Conservation (phyloP, 140 eudicot species). For the Ambrosia hybrid region DNA sequence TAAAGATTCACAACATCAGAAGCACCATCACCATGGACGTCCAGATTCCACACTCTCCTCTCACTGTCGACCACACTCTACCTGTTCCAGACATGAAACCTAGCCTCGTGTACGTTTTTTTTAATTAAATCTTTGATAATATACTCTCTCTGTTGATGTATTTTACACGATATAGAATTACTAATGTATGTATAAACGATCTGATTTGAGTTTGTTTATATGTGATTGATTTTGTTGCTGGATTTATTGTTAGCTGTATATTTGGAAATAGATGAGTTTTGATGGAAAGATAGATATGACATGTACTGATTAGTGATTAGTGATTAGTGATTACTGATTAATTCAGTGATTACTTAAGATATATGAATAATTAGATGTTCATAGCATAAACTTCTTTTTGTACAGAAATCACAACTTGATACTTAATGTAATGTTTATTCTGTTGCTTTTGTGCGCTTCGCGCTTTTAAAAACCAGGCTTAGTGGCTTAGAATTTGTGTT, state of each 20-base stretch:
- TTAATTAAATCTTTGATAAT: no score
- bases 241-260: not conserved
- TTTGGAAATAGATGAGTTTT: no score
- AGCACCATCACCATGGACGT: conserved; percentile 45
- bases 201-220: not conserved
- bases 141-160: not conserved
- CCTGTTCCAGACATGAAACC: conserved; percentile 68
- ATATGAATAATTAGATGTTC: no score
- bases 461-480: not conserved
- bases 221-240: not conserved
- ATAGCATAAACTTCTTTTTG: no score
- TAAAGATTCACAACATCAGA: conserved; percentile 17
- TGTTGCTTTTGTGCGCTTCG: no score
- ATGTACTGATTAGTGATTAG: no score
- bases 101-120: conserved; percentile 52
- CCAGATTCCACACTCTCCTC: conserved; percentile 53
- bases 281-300: no score
- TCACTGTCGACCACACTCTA: conserved; percentile 76
- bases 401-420: no score
- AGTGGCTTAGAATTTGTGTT: conserved; percentile 29
- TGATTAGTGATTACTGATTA: no score
- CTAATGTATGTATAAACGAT: not conserved
- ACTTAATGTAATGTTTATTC: no score
- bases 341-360: no score
- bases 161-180: not conserved